Conservation (phyloP, 345 rosid genomes). For the Balakata baccata region DNA sequence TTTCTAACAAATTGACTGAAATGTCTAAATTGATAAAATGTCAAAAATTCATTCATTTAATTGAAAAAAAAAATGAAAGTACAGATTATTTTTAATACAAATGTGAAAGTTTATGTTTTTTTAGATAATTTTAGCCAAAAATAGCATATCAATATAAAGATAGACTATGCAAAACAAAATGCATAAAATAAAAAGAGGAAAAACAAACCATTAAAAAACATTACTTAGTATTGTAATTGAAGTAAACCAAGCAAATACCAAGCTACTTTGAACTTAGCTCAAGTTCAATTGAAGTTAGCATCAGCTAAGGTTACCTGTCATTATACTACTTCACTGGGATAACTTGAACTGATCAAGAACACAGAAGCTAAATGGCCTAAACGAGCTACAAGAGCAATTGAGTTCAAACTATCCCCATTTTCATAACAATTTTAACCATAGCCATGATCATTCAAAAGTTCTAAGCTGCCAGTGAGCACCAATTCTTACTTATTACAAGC, state of each 20-base stretch:
- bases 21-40: too few relatives aligned
- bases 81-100: too few relatives aligned
- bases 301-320: too few relatives aligned
- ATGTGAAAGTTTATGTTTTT: too few relatives aligned
- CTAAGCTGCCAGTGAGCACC: not conserved
- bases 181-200: not conserved
- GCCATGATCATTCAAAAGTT: not conserved
- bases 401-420: not conserved
- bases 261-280: not conserved
- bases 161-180: not conserved
- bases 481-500: not conserved
- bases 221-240: not conserved
- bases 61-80: too few relatives aligned
- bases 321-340: not conserved
- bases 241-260: not conserved
- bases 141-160: conserved; percentile 7
- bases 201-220: not conserved
- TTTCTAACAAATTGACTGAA: too few relatives aligned
- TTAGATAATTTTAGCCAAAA: too few relatives aligned
- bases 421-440: not conserved
- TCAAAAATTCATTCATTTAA: too few relatives aligned
- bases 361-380: too few relatives aligned
- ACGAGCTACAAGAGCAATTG: not conserved
- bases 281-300: conserved; percentile 1
- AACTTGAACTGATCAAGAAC: not conserved